A percentile compares a stretch with the other conserved stretches of the same genome.
Evolutionary conservation across 306 rosid species (phyloP).

Genomic region (Vigna unguiculata): DNA sequence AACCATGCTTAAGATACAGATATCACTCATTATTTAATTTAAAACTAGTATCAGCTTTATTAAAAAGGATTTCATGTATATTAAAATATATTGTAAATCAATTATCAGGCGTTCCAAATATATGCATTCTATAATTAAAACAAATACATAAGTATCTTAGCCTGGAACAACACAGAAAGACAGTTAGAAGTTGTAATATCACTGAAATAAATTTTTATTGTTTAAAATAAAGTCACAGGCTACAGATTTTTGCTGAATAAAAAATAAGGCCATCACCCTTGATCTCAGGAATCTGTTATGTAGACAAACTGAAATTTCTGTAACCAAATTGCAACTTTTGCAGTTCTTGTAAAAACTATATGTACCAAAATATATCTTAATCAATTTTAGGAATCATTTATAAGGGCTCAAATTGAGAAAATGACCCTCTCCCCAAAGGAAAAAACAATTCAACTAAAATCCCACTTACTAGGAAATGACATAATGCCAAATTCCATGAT

Average conservation of each 20-base stretch:
- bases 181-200: background rate
- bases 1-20: slow-evolving; percentile 13
- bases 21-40: background rate
- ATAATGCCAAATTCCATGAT: background rate
- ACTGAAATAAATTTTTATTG: background rate
- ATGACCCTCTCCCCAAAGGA: background rate
- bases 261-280: background rate
- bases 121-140: slow-evolving; percentile 6
- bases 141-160: slow-evolving; percentile 3
- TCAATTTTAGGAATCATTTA: background rate
- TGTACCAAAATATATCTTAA: background rate
- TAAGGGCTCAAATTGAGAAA: slow-evolving; percentile 3
- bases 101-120: background rate
- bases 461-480: background rate
- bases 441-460: background rate
- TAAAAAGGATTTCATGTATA: slow-evolving; percentile 31
- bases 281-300: slow-evolving; percentile 1
- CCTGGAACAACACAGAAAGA: background rate
- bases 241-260: background rate
- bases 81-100: background rate
- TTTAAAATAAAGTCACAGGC: background rate
- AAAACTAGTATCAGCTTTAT: slow-evolving; percentile 18
- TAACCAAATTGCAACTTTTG: slow-evolving; percentile 19
- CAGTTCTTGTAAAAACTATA: background rate
- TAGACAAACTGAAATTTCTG: background rate